phyloP scores from a whole-genome alignment of 2,329 filamentous ascomycete species.

The Pseudopyricularia cyperi region DNA sequence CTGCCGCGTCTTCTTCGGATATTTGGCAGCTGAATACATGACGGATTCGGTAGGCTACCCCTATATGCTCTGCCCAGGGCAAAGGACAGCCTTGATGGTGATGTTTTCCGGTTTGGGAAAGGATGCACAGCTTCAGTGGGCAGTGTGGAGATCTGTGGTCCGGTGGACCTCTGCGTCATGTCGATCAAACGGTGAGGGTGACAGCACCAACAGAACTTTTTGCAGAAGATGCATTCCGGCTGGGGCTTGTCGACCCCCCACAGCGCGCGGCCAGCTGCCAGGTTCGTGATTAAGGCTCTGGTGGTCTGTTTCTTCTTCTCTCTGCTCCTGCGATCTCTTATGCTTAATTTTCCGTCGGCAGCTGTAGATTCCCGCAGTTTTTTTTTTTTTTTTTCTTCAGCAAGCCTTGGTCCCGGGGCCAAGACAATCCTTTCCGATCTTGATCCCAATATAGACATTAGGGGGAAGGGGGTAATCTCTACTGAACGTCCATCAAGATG shows the following conservation, averaged over 20 bases:
- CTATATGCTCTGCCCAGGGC: background rate
- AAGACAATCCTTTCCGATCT: no score
- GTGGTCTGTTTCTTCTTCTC: no score
- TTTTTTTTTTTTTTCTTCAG: no score
- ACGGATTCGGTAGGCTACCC: background rate
- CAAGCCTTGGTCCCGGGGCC: no score
- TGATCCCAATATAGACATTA: no score
- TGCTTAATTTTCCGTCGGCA: no score
- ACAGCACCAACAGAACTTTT: background rate
- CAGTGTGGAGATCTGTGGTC: no score
- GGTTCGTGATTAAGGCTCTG: no score
- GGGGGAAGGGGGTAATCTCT: no score
- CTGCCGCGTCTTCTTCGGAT: background rate
- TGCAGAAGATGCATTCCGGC: background rate
- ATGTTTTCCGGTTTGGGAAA: background rate
- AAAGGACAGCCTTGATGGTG: background rate
- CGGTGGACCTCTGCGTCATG: background rate
- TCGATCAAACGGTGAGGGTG: constrained; percentile 1
- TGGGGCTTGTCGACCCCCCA: background rate
- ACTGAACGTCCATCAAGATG: no score
- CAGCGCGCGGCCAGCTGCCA: background rate
- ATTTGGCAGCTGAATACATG: background rate
- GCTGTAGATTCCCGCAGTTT: no score
- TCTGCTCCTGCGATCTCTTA: no score
- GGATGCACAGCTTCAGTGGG: background rate